These are phyloP conservation scores for Tolypocladium paradoxum DNA, from an alignment of 2,329 filamentous ascomycete genomes.

Conservation along the genomic window DNA sequence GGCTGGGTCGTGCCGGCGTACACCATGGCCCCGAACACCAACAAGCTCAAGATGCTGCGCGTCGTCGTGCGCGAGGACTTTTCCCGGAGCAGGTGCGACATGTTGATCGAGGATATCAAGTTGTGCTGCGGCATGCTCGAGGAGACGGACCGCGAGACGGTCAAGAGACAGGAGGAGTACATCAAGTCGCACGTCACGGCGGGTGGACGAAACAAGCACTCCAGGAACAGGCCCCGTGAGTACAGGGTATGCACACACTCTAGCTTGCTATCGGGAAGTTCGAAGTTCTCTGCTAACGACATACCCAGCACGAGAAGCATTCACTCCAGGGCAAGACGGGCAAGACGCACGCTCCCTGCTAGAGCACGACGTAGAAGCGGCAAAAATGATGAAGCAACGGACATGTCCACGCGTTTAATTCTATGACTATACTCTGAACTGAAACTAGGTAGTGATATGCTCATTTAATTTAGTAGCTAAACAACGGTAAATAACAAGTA, in stretches of 20 bases:
- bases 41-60: conserved; percentile 79
- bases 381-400: neutral
- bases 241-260: conserved; percentile 31
- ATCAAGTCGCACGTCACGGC: conserved; percentile 45
- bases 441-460: no score
- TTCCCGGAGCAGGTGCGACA: conserved; percentile 68
- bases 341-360: conserved; percentile 85
- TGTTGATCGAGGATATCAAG: conserved; percentile 68
- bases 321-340: conserved; percentile 81
- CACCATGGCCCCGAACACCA: conserved; percentile 86
- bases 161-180: conserved; percentile 60
- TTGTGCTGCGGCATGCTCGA: conserved; percentile 61
- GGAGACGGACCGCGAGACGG: conserved; percentile 59
- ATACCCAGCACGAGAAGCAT: conserved; percentile 59
- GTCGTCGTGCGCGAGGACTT: conserved; percentile 93
- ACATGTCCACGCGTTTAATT: neutral
- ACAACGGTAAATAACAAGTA: no score
- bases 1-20: conserved; percentile 95
- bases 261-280: no score
- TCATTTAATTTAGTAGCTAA: no score
- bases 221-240: conserved; percentile 27
- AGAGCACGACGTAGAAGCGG: conserved; percentile 13
- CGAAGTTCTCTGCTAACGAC: conserved; percentile 1
- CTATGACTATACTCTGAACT: neutral
- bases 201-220: conserved; percentile 41